Base-by-base conservation (phyloP, 805 yeast genomes). In the Suhomyces vadensis region DNA sequence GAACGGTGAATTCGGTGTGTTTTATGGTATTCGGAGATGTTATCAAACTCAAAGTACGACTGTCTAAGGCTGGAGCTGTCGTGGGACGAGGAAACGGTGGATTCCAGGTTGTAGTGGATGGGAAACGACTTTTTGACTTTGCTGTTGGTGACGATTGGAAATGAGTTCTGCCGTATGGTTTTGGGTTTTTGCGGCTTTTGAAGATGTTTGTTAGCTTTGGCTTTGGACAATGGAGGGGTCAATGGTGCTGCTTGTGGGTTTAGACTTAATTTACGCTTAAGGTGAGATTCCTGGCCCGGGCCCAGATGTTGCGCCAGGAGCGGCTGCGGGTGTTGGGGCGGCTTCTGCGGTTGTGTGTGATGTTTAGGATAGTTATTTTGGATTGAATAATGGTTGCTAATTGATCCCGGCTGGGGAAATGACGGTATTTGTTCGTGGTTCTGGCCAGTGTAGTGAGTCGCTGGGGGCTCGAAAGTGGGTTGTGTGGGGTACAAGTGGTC, bases 161-260 rank as follows among this genome's bases (percentile, higher is more conserved):
- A 44, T 37, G 55, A 52, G 48, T 44, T 46, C 40, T 52, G 55
- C 29, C 55, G 54, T 27, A 50, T 41, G 14, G 39, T 26, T 13
- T 42, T 44, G n/a, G 54, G 54, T 31, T 38, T 37, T 8, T 29
- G 11, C 8, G 45, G 31, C 13, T 29, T 43, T 24, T 31, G 42
- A 11, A 37, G 33, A 21, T 25, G 31, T 29, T 37, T 41, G 21
- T 17, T 17, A 19, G 41, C 26, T 36, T 48, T 42, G 26, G 48
- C 21, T 35, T 46, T 42, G 27, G 40, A 29, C 13, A 42, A 10
- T 16, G 43, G 38, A 11, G 38, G 43, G 4, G 43, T 31, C 24
- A 40, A 33, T 1, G 38, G 43, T 4, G 10, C 20, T 11, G 20
- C 7, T 22, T 40, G 37, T 13, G 23, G 24, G 22, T 19, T 20